Evolutionary conservation across 2,329 filamentous ascomycete genomes (phyloP).

Genomic region (Penicillium fuscoglaucum): DNA sequence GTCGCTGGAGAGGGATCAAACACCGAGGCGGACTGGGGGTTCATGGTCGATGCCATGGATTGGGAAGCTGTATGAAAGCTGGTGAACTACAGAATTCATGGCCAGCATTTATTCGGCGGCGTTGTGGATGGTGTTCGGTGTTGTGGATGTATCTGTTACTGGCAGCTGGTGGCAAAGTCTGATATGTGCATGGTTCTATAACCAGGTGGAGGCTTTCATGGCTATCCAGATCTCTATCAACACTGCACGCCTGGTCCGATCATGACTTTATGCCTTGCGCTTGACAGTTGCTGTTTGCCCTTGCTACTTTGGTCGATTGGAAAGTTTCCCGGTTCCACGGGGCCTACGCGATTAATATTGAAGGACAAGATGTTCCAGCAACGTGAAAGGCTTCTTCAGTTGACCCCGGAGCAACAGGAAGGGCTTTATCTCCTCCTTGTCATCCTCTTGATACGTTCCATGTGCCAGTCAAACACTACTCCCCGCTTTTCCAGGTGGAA

Average conservation of each 20-base stretch:
- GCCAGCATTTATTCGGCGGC: background rate
- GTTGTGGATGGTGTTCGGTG: background rate
- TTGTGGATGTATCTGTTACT: background rate
- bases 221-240: background rate
- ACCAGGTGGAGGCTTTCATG: background rate
- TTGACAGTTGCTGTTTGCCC: background rate
- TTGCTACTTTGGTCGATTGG: background rate
- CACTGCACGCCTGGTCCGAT: too few relatives aligned
- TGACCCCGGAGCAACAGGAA: background rate
- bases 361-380: background rate
- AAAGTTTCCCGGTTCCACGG: background rate
- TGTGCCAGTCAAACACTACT: background rate
- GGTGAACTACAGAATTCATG: background rate
- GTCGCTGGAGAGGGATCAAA: slow-evolving; percentile 8
- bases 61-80: slow-evolving; percentile 48
- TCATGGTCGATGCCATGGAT: slow-evolving; percentile 62
- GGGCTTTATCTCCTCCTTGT: background rate
- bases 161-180: background rate
- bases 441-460: background rate
- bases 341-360: background rate
- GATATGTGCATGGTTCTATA: background rate
- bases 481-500: background rate
- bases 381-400: background rate
- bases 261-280: background rate
- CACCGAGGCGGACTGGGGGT: slow-evolving; percentile 54